These are phyloP conservation scores for Endoconidiophora laricicola DNA, from an alignment of 2,329 filamentous ascomycete species.

Conservation along the genomic window DNA sequence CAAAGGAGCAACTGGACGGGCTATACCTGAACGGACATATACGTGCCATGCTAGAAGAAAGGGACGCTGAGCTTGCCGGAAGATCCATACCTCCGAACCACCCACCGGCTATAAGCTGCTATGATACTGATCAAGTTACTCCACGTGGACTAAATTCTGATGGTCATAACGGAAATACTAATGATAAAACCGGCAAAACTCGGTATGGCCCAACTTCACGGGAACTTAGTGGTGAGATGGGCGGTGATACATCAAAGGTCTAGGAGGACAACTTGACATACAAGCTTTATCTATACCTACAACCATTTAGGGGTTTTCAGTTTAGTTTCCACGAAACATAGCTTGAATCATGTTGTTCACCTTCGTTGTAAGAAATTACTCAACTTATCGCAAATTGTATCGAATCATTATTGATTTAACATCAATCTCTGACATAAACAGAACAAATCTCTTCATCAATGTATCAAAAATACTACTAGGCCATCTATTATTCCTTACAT, in stretches of 20 bases:
- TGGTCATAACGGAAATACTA: slow-evolving; percentile 8
- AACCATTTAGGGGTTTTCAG: too few species aligned
- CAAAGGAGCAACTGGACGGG: slow-evolving; percentile 33
- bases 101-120: slow-evolving; percentile 18
- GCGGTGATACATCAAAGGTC: slow-evolving; percentile 33
- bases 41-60: slow-evolving; percentile 33
- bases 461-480: too few species aligned
- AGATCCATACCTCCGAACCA: slow-evolving; percentile 18
- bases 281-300: too few species aligned
- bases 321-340: too few species aligned
- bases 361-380: too few species aligned
- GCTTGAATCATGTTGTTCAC: too few species aligned
- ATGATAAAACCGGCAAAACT: slow-evolving; percentile 11
- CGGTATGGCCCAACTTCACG: slow-evolving; percentile 34
- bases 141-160: background rate
- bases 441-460: too few species aligned
- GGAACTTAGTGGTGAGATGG: slow-evolving; percentile 44
- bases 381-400: too few species aligned
- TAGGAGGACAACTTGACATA: background rate
- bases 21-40: slow-evolving; percentile 49
- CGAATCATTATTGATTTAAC: too few species aligned
- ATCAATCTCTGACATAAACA: too few species aligned
- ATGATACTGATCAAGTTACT: slow-evolving; percentile 1
- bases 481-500: too few species aligned
- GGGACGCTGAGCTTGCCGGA: slow-evolving; percentile 9